phyloP scores from a whole-genome alignment of 441 rosid genomes.

The Capsella rubella region DNA sequence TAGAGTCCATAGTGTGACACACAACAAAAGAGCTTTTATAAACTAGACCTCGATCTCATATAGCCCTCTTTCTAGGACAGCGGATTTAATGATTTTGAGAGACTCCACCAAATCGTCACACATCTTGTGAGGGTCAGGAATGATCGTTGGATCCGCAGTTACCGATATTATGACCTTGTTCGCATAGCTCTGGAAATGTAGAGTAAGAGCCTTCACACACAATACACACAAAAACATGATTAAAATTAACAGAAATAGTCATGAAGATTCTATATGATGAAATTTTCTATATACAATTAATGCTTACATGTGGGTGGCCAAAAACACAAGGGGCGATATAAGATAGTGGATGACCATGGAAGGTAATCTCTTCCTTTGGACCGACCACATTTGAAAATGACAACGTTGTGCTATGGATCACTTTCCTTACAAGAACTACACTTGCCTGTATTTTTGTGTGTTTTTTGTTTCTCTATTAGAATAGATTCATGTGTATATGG shows the following conservation, averaged over 20 bases:
- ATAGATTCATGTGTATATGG: not conserved
- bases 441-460: conserved; percentile 50
- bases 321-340: conserved; percentile 80
- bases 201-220: conserved; percentile 67
- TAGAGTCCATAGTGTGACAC: not conserved
- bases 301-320: conserved; percentile 79
- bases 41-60: conserved; percentile 33
- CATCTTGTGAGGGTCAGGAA: conserved; percentile 74
- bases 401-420: conserved; percentile 64
- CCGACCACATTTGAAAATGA: conserved; percentile 79
- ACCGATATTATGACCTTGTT: conserved; percentile 64
- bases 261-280: not conserved
- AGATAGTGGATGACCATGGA: conserved; percentile 73
- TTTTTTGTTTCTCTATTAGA: not conserved
- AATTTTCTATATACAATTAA: conserved; percentile 17
- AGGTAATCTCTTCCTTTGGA: conserved; percentile 76
- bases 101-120: conserved; percentile 68
- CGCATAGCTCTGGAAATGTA: conserved; percentile 82
- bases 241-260: not conserved
- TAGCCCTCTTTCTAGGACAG: conserved; percentile 45
- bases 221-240: not conserved
- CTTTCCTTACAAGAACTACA: conserved; percentile 52
- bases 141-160: conserved; percentile 67
- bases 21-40: conserved; percentile 12
- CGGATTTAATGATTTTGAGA: conserved; percentile 60